These are phyloP conservation scores for Eucalyptus marginata DNA, from an alignment of 345 rosid species.

Conservation along the genomic window DNA sequence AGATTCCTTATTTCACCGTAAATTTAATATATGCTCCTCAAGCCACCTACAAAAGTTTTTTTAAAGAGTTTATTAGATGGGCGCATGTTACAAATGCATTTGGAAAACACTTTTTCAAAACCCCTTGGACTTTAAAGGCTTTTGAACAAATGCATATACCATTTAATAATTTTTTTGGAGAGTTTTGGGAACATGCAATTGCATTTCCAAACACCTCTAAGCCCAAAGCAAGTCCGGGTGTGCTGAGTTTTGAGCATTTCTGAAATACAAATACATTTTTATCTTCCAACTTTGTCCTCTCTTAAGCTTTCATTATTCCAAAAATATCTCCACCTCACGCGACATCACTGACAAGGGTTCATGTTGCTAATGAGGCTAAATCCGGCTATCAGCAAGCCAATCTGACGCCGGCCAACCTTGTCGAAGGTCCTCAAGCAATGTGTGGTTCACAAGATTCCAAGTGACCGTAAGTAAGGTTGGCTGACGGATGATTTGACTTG, in stretches of 20 bases:
- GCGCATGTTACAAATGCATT: neutral
- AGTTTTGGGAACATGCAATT: too few species aligned
- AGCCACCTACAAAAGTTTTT: neutral
- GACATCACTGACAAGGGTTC: neutral
- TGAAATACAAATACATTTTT: too few species aligned
- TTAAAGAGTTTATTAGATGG: neutral
- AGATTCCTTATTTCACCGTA: neutral
- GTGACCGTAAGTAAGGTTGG: too few species aligned
- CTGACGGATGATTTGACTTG: fast-evolving
- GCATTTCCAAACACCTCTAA: neutral
- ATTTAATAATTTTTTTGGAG: too few species aligned
- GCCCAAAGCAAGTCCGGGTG: fast-evolving
- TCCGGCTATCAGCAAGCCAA: fast-evolving
- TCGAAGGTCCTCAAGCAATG: too few species aligned
- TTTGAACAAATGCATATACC: too few species aligned
- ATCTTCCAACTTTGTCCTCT: too few species aligned
- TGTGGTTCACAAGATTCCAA: too few species aligned
- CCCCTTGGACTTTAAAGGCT: neutral
- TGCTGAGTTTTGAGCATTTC: neutral
- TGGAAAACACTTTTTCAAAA: neutral
- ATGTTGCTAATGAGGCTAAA: too few species aligned
- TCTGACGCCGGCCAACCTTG: fast-evolving
- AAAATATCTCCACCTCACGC: neutral
- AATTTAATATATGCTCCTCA: neutral
- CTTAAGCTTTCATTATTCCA: neutral